Evolutionary conservation across 2,329 filamentous ascomycete genomes (phyloP), one percentile per base, ranked within the genome.

Genomic region (Fusarium stilboides): DNA sequence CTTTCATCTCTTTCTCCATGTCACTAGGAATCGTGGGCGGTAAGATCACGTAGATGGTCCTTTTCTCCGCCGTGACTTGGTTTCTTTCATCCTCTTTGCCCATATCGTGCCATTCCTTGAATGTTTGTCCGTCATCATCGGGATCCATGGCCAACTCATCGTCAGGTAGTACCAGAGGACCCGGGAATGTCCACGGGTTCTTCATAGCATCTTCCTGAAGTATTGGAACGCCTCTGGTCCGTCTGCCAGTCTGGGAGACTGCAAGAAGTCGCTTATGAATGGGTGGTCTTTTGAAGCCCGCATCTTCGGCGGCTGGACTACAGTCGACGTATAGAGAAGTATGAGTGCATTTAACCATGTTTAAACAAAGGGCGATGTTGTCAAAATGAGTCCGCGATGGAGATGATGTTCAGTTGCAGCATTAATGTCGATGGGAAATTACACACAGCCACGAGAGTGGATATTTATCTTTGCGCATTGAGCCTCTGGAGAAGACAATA

Each of bases 131-230:
- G 2, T 82, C 79, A 39, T 81, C 82, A 7, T 83, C 78, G 1
- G 86, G 84, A 39, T 91, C 85, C 34, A 81, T 76, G 1, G 85
- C 83, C 2, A 92, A 80, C 20, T 87, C 86, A 71, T 91, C 89
- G 4, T 80, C 82, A 0, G 89, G 89, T 0, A 92, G 77, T 0
- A 90, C 79, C 8, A 92, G 74, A 0, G 89, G 88, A 0, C 80
- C 86, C 0, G 89, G 89, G 64, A 90, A 92, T 0, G 80, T 77
- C 33, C 61, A 70, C 0, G 59, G 54, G 20, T 79, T 68, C 10
- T 62, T 62, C 44, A 69, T 43, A 1, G 51, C 20, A 1, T 44
- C 60, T 7, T 73, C 60, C 3, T 66, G 54, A 5, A 70, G 58
- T 2, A 68, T 43, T 10, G 69, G 6, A 26, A 52, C 19, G 2